Conservation (phyloP, 2,329 filamentous ascomycete species). For the Whalleya microplaca region DNA sequence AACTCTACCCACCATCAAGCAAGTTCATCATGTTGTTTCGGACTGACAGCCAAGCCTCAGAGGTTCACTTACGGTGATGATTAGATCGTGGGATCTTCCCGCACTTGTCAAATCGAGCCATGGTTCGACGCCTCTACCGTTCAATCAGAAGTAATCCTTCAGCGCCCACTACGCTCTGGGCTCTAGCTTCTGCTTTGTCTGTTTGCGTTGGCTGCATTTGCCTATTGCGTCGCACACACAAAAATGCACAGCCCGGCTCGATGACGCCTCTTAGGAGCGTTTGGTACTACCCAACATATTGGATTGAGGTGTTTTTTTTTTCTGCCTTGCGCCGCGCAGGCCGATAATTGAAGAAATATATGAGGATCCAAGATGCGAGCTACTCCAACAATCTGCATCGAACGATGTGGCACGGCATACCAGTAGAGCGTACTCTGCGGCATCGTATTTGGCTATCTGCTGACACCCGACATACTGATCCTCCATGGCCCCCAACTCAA, state of each 20-base stretch:
- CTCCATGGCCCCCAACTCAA: constrained; percentile 10
- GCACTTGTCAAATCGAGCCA: constrained; percentile 1
- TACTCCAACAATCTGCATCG: constrained; percentile 13
- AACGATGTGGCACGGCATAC: constrained; percentile 18
- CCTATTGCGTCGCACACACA: constrained; percentile 21
- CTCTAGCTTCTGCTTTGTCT: constrained; percentile 8
- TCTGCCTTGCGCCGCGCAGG: constrained; percentile 9
- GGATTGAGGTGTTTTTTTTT: constrained; percentile 14
- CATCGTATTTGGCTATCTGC: constrained; percentile 6
- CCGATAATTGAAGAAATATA: constrained; percentile 21
- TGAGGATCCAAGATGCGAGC: constrained; percentile 22
- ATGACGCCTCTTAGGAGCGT: constrained; percentile 15
- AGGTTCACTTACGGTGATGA: constrained; percentile 15
- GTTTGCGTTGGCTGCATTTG: constrained; percentile 5
- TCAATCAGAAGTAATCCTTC: constrained; percentile 20
- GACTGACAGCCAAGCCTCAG: constrained; percentile 9
- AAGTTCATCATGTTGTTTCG: neutral
- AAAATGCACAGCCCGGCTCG: constrained; percentile 11
- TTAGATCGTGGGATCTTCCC: constrained; percentile 22
- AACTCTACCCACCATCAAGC: constrained; percentile 7
- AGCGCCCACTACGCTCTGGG: constrained; percentile 1
- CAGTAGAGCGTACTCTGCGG: constrained; percentile 5
- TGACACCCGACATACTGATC: constrained; percentile 11
- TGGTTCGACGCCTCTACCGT: constrained; percentile 6
- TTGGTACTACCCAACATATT: constrained; percentile 22